These are phyloP conservation scores for Starmerella kuoi DNA, from an alignment of 805 yeast species.

Conservation along the genomic window DNA sequence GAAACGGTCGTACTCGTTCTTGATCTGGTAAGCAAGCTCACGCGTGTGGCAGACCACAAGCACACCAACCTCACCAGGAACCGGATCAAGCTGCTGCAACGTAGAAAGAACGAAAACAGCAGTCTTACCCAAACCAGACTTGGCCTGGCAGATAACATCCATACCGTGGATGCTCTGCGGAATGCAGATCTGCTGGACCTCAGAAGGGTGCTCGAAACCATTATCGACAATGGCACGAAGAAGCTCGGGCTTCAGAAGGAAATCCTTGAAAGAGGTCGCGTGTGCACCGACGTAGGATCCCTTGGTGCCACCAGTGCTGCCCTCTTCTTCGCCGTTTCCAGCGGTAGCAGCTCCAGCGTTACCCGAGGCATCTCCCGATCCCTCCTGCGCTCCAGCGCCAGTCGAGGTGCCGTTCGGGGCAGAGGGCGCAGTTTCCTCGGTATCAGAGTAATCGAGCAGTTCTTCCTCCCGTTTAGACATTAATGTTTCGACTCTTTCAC, in stretches of 20 bases:
- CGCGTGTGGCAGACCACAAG: slow-evolving; percentile 95
- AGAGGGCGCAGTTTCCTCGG: slow-evolving; percentile 76
- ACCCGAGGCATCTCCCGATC: slow-evolving; percentile 33
- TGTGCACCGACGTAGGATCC: slow-evolving; percentile 97
- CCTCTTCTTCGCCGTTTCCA: slow-evolving; percentile 9
- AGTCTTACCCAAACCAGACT: slow-evolving; percentile 98
- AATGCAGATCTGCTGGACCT: slow-evolving; percentile 96
- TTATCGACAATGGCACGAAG: slow-evolving; percentile 96
- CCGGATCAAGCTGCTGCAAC: slow-evolving; percentile 92
- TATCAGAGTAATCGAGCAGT: slow-evolving; percentile 95
- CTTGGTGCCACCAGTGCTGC: slow-evolving; percentile 42
- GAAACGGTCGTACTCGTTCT: slow-evolving; percentile 93
- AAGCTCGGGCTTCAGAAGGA: slow-evolving; percentile 89
- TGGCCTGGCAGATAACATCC: slow-evolving; percentile 96
- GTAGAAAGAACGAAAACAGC: slow-evolving; percentile 95
- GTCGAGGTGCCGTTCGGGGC: slow-evolving; percentile 8
- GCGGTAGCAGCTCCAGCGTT: slow-evolving; percentile 22
- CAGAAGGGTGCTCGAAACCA: slow-evolving; percentile 99
- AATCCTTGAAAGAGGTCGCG: slow-evolving; percentile 97
- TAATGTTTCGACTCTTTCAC: background rate
- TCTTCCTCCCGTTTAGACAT: slow-evolving; percentile 71
- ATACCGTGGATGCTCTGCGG: slow-evolving; percentile 97
- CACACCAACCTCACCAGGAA: slow-evolving; percentile 91
- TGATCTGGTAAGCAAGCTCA: slow-evolving; percentile 96
- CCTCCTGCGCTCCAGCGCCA: slow-evolving; percentile 3